Conservation (phyloP, 306 rosid species). For the Quercus aquifolioides region DNA sequence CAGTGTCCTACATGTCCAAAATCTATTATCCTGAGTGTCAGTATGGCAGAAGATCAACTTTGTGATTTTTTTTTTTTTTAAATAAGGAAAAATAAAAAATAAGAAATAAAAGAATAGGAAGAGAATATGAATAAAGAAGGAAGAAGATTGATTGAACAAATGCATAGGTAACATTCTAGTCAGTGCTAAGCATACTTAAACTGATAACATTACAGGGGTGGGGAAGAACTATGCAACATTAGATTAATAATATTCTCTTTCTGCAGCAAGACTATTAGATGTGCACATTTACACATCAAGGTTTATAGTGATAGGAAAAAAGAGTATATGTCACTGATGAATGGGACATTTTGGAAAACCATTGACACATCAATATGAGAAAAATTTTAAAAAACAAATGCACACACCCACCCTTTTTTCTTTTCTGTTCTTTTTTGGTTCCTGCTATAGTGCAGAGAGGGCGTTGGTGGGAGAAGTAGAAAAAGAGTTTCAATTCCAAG, state of each 20-base stretch:
- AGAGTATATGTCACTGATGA: background rate
- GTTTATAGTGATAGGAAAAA: background rate
- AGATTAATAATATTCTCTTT: background rate
- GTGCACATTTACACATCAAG: background rate
- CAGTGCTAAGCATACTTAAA: background rate
- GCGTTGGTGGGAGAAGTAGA: background rate
- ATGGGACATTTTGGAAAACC: background rate
- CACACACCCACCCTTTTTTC: background rate
- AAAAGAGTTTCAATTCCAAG: background rate
- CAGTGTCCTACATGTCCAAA: background rate
- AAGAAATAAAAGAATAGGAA: background rate
- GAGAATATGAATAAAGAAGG: background rate
- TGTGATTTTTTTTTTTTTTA: background rate
- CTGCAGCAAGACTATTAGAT: background rate
- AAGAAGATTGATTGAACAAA: background rate
- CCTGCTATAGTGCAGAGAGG: background rate
- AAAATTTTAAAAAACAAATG: background rate
- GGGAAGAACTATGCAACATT: background rate
- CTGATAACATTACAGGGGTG: background rate
- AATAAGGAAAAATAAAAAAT: background rate
- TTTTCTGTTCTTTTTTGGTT: no score
- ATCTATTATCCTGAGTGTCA: background rate
- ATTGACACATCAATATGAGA: background rate
- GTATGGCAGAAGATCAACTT: background rate
- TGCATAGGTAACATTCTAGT: background rate